phyloP scores from a whole-genome alignment of 2,329 filamentous ascomycete genomes.

The Sclerotinia borealis region DNA sequence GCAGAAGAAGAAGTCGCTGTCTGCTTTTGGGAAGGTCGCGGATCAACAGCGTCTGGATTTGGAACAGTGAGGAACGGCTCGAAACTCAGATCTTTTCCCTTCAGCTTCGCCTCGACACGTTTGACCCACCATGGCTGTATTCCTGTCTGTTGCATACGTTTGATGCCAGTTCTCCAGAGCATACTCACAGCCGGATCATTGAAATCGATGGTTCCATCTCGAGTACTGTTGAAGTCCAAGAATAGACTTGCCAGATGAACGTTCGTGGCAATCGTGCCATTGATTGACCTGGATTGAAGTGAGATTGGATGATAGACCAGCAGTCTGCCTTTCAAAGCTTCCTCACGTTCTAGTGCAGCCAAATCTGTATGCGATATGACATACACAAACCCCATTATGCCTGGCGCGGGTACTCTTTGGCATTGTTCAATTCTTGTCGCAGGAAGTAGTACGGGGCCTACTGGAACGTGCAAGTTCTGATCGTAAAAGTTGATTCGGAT shows the following conservation, averaged over 20 bases:
- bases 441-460: background rate
- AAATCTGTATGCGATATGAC: background rate
- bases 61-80: background rate
- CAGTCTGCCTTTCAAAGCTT: background rate
- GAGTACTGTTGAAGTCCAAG: background rate
- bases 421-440: background rate
- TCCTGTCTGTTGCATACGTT: background rate
- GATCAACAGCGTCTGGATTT: background rate
- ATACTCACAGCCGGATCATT: background rate
- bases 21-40: background rate
- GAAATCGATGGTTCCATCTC: background rate
- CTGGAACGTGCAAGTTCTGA: background rate
- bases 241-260: background rate
- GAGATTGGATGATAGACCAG: background rate
- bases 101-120: background rate
- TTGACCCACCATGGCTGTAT: background rate
- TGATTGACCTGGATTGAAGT: background rate
- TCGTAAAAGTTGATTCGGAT: background rate
- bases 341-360: background rate
- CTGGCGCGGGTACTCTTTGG: no score
- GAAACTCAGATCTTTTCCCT: background rate
- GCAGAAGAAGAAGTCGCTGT: background rate
- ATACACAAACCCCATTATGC: background rate
- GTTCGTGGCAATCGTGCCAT: background rate
- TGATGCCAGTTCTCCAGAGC: background rate